Base-by-base conservation (phyloP, 1,139 yeast species). In the Scheffersomyces segobiensis region DNA sequence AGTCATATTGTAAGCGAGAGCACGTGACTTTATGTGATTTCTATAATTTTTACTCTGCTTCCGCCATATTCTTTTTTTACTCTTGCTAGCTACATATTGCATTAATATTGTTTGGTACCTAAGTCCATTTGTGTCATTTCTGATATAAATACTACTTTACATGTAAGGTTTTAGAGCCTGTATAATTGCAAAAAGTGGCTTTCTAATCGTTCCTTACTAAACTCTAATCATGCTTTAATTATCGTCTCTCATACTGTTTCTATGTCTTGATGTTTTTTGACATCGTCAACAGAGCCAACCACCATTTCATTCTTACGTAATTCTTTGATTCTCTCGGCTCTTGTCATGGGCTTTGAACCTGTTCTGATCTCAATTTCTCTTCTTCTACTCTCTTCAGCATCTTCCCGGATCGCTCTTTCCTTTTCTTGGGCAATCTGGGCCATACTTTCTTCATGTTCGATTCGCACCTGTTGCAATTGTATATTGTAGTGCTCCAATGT, bases 251-350 rank as follows among this genome's bases (percentile, higher is more conserved):
- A 14, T 22, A 22, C 46, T 42, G 20, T 14, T 26, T 42, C 49
- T 20, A 10, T n/a, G 53, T 42, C 47, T 42, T 42, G 50, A 12
- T 48, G 50, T 48, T 18, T 48, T 26, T 76, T 78, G 26, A 74
- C 65, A 62, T 82, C 86, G 55, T 82, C 88, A 62, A 85, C 80
- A 3, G 86, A 77, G 21, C 95, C 95, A 56, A 89, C 79, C 62
- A 89, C 89, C 62, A 82, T 83, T 70, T 89, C 93, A 63, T 87
- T 85, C 71, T 81, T 84, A 60, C 92, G 78, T 68, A 88, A 81
- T 55, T 84, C 86, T 58, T 78, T 75, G 60, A 83, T 67, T 66
- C 81, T 84, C 56, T 86, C 88, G 32, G 83, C 79, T 64, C 87
- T 76, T 19, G 88, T 69, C 75, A 76, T 71, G 49, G 78, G 73